Evolutionary conservation across 345 rosid genomes (phyloP), one percentile per base, ranked within the genome.

Genomic region (Syzygium oleosum): DNA sequence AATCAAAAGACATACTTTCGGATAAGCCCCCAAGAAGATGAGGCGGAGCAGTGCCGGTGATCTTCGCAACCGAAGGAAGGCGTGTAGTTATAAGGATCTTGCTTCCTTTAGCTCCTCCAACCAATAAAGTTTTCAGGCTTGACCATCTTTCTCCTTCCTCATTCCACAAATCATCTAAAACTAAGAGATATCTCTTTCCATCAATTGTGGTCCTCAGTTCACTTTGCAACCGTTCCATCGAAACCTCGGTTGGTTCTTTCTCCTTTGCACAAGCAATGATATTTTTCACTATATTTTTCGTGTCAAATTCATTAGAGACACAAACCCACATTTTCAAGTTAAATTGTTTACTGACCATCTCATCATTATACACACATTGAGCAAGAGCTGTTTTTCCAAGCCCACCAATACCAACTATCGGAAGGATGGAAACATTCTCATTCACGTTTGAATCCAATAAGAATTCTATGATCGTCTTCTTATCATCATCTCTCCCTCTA

Each of bases 1-100:
- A 56, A 0, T 22, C 0, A 0, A 56, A 0, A 56, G 61, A 56
- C 0, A 0, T 0, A 1, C 1, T 56, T 9, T 22, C 5, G 3
- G 27, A 55, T 55, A 55, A 55, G 1, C 12, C 0, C 12, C 0
- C 0, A 1, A 54, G 58, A 54, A 21, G 1, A 54, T 7, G 3
- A 2, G 25, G 25, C 0, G 3, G 4, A 54, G 25, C 0, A 54
- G 58, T 7, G 58, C 4, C 1, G 2, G 58, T 21, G 25, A 54
- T 54, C 10, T 21, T 0, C 0, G 58, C 58, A 54, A 54, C 25
- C 10, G 0, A 54, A 54, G 11, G 1, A 21, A 2, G 0, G 1
- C 58, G 58, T 54, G 25, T 54, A 2, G 58, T 54, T 54, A 54
- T 54, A 54, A 54, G 58, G 23, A 54, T 54, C 25, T 54, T 54